A percentile compares a stretch with the other conserved stretches of the same genome.
phyloP scores from a whole-genome alignment of 148 eudicot species.

The Rhododendron vialii region DNA sequence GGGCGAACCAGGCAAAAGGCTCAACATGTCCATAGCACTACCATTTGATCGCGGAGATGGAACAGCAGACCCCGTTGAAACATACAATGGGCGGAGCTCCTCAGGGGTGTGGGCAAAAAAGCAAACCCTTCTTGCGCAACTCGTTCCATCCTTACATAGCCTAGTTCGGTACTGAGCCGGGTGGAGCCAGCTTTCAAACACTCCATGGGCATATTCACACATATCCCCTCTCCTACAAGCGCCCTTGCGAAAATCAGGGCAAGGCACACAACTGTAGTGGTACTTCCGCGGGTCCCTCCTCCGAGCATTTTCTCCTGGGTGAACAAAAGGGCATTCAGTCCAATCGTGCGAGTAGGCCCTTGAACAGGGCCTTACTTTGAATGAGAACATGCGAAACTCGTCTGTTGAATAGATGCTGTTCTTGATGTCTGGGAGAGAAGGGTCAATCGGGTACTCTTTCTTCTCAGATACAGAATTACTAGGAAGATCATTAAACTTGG shows the following conservation, averaged over 20 bases:
- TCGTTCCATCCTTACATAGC: conserved; percentile 19
- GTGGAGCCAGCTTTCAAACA: conserved; percentile 51
- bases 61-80: conserved; percentile 53
- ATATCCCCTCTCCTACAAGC: conserved; percentile 67
- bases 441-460: conserved; percentile 79
- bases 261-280: conserved; percentile 83
- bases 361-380: conserved; percentile 77
- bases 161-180: conserved; percentile 38
- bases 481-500: conserved; percentile 33
- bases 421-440: conserved; percentile 78
- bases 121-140: conserved; percentile 15
- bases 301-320: conserved; percentile 87
- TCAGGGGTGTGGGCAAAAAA: conserved; percentile 11
- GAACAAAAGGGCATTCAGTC: conserved; percentile 93
- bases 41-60: conserved; percentile 55
- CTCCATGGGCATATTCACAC: conserved; percentile 86
- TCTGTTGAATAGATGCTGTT: conserved; percentile 68
- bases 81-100: conserved; percentile 10
- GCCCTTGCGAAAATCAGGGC: conserved; percentile 77
- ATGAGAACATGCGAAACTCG: conserved; percentile 83
- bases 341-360: conserved; percentile 88
- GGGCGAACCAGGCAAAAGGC: conserved; percentile 67
- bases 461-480: conserved; percentile 42
- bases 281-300: conserved; percentile 76
- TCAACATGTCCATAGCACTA: conserved; percentile 60